phyloP scores from a whole-genome alignment of 2,329 filamentous ascomycete species.

The Apiospora malaysiana region DNA sequence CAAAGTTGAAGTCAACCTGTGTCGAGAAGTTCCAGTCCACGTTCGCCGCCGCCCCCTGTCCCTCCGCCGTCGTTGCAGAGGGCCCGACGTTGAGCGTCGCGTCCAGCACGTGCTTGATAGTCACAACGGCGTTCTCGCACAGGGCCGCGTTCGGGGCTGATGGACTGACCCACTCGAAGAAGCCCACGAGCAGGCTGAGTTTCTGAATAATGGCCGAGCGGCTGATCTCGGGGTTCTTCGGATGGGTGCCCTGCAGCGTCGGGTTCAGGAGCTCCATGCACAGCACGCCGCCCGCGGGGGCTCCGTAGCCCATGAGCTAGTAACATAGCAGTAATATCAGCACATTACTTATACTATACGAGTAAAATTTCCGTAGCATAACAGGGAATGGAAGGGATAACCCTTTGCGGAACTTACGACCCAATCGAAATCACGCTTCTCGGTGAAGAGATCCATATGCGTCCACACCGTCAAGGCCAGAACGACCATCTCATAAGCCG shows the following conservation, averaged over 20 bases:
- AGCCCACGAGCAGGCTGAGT: constrained; percentile 56
- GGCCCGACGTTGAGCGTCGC: constrained; percentile 50
- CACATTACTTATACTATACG: no score
- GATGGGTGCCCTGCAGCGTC: constrained; percentile 42
- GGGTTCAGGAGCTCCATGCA: constrained; percentile 56
- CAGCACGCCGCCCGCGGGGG: constrained; percentile 55
- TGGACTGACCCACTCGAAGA: constrained; percentile 57
- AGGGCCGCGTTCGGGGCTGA: constrained; percentile 55
- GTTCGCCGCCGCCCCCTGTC: constrained; percentile 29
- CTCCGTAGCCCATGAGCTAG: constrained; percentile 56
- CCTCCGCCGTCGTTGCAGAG: constrained; percentile 21
- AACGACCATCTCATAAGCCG: constrained; percentile 55
- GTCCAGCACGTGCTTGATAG: constrained; percentile 58
- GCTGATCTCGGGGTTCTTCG: constrained; percentile 43
- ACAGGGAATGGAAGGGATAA: no score
- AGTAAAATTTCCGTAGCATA: no score
- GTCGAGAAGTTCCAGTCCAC: constrained; percentile 45
- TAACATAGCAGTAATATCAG: neutral
- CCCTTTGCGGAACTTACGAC: constrained; percentile 43
- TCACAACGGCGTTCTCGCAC: constrained; percentile 50
- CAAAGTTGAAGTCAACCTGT: constrained; percentile 50
- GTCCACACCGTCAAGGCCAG: constrained; percentile 55
- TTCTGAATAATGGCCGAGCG: constrained; percentile 58
- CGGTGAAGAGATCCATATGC: constrained; percentile 50
- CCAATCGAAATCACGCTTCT: constrained; percentile 55